These are phyloP conservation scores for Mycena haematopus DNA, from an alignment of 768 basidiomycete species.

Conservation along the genomic window DNA sequence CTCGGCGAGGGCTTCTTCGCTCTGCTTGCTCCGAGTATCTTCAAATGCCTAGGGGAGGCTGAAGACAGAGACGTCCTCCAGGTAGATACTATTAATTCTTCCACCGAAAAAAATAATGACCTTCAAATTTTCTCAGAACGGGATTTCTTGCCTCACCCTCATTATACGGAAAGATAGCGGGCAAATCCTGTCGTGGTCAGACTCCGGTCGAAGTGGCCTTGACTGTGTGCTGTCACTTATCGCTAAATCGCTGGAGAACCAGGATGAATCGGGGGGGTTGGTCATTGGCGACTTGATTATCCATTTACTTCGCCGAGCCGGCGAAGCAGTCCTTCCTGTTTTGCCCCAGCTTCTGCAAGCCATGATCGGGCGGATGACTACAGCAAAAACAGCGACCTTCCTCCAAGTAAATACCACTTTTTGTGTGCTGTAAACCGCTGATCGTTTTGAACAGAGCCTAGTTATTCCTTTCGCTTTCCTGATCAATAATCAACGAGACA, in stretches of 20 bases:
- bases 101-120: not conserved
- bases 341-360: constrained; percentile 87
- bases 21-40: constrained; percentile 75
- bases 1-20: constrained; percentile 86
- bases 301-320: constrained; percentile 86
- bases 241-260: constrained; percentile 74
- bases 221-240: constrained; percentile 77
- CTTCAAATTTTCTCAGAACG: constrained; percentile 60
- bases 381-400: constrained; percentile 90
- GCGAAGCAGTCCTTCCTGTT: constrained; percentile 80
- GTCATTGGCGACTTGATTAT: constrained; percentile 95
- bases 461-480: constrained; percentile 94
- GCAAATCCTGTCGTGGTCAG: constrained; percentile 81
- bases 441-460: constrained; percentile 63
- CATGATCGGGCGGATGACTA: constrained; percentile 80
- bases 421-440: constrained; percentile 5
- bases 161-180: constrained; percentile 87
- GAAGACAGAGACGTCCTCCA: constrained; percentile 90
- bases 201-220: constrained; percentile 75
- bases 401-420: constrained; percentile 63
- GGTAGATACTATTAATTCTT: constrained; percentile 44
- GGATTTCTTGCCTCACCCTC: constrained; percentile 79
- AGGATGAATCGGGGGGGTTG: constrained; percentile 92
- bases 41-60: constrained; percentile 67
- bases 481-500: constrained; percentile 84